phyloP scores from a whole-genome alignment of 1,284 basidiomycete species.

The Polyporus tsugae region DNA sequence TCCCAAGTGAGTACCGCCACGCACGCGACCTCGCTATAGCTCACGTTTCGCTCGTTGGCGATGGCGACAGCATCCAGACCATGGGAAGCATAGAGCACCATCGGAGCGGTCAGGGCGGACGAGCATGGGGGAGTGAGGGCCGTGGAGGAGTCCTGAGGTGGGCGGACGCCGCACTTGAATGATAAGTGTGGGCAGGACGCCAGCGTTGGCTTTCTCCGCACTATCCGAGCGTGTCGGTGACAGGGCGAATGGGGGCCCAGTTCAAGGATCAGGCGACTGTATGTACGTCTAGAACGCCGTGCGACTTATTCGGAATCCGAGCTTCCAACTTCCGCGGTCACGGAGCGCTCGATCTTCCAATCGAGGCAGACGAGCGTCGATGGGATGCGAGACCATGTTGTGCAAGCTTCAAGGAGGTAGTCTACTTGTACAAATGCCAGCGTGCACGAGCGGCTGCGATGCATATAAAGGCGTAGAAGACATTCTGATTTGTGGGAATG shows the following conservation, averaged over 20 bases:
- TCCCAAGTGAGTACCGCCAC: conserved; percentile 31
- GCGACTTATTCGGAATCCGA: neutral
- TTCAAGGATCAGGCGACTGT: neutral
- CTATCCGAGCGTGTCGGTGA: neutral
- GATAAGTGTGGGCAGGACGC: neutral
- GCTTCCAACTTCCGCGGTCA: neutral
- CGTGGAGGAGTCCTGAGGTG: neutral
- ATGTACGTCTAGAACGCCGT: neutral
- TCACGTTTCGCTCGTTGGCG: conserved; percentile 21
- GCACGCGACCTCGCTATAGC: conserved; percentile 33
- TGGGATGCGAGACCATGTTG: neutral
- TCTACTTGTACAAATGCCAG: neutral
- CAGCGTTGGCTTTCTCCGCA: conserved; percentile 1
- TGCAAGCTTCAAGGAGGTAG: neutral
- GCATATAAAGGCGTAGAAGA: neutral
- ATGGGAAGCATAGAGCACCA: conserved; percentile 8
- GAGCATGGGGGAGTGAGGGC: conserved; percentile 7
- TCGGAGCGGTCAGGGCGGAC: neutral
- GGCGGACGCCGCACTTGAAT: neutral
- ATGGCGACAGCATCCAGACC: neutral
- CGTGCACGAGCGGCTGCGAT: neutral
- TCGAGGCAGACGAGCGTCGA: neutral
- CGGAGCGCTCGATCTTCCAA: neutral
- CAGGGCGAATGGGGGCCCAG: neutral
- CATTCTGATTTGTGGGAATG: neutral